Conservation (phyloP, 169 alveolate species). For the Plasmodium malariae region DNA sequence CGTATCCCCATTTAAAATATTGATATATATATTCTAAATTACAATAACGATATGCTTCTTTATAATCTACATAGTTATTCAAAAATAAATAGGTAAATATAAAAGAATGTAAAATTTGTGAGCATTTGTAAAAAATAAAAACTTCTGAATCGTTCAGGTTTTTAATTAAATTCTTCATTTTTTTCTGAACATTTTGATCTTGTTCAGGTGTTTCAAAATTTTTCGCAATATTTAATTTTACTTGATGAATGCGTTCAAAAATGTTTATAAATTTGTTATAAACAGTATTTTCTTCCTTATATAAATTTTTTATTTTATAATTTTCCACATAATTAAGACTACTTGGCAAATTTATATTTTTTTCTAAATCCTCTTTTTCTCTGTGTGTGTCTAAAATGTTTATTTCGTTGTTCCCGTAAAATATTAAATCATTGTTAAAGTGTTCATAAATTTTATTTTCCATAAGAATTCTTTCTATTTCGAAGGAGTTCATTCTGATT, state of each 20-base stretch:
- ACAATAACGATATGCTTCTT: conserved; percentile 62
- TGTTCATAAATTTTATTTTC: conserved; percentile 70
- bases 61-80: conserved; percentile 35
- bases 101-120: conserved; percentile 72
- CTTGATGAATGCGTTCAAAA: conserved; percentile 53
- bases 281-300: conserved; percentile 47
- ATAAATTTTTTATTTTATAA: conserved; percentile 40
- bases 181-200: conserved; percentile 47
- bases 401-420: conserved; percentile 26
- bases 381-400: conserved; percentile 7
- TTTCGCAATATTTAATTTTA: conserved; percentile 55
- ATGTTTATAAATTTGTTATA: conserved; percentile 23
- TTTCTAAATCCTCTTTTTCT: neutral
- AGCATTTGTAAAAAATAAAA: conserved; percentile 68
- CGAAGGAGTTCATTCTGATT: neutral
- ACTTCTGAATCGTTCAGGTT: conserved; percentile 74
- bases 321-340: conserved; percentile 62
- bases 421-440: conserved; percentile 63
- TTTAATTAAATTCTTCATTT: conserved; percentile 46
- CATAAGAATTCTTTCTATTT: conserved; percentile 36
- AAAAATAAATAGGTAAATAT: conserved; percentile 55
- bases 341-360: conserved; percentile 40
- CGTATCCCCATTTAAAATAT: conserved; percentile 69
- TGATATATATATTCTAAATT: conserved; percentile 70
- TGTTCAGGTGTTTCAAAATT: conserved; percentile 74